phyloP scores from a whole-genome alignment of 2,329 filamentous ascomycete species.

The Monosporascus ibericus region DNA sequence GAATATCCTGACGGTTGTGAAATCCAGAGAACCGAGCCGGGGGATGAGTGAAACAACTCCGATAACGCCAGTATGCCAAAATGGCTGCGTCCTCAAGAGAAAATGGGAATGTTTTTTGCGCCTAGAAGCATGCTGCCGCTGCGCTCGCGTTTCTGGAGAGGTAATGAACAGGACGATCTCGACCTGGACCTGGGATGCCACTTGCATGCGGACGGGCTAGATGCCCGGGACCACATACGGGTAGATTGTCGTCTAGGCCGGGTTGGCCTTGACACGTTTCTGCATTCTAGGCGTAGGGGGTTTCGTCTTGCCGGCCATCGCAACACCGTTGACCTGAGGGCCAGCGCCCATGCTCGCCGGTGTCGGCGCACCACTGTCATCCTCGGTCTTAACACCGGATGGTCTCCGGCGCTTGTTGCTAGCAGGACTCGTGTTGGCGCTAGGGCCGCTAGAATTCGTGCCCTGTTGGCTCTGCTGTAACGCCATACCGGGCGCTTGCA shows the following conservation, averaged over 20 bases:
- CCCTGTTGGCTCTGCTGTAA: conserved; percentile 63
- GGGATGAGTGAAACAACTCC: too few species aligned
- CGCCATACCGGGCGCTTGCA: conserved; percentile 62
- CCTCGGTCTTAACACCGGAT: conserved; percentile 52
- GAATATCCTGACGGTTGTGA: too few species aligned
- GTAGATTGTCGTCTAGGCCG: conserved; percentile 7
- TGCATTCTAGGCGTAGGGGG: conserved; percentile 51
- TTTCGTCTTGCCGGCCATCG: conserved; percentile 38
- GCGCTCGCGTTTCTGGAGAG: too few species aligned
- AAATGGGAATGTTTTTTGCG: too few species aligned
- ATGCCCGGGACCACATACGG: too few species aligned
- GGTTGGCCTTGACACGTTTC: conserved; percentile 47
- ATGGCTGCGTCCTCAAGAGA: too few species aligned
- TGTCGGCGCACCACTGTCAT: conserved; percentile 46
- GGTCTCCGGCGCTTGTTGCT: conserved; percentile 54
- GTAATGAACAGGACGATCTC: too few species aligned
- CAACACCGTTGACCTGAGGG: conserved; percentile 46
- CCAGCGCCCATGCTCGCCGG: conserved; percentile 33
- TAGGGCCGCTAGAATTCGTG: conserved; percentile 59
- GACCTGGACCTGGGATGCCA: too few species aligned
- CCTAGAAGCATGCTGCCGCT: too few species aligned
- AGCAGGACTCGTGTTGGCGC: conserved; percentile 60
- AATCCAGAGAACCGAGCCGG: too few species aligned
- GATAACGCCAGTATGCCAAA: too few species aligned
- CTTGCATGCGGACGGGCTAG: too few species aligned